These are phyloP conservation scores for Suillus variegatus DNA, from an alignment of 768 basidiomycete species.

Conservation along the genomic window DNA sequence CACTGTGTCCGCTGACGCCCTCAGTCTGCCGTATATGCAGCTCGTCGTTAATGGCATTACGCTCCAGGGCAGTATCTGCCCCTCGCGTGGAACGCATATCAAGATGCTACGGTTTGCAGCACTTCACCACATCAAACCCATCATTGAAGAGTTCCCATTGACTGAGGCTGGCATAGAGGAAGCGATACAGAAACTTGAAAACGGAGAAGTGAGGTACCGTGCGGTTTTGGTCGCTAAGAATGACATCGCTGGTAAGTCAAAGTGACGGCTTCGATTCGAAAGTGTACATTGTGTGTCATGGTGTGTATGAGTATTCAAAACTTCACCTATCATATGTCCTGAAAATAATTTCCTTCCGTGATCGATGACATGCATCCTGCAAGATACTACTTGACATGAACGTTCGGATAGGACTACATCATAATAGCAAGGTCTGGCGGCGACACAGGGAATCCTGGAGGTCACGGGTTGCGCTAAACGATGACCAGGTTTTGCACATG, in stretches of 20 bases:
- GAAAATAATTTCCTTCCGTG: neutral
- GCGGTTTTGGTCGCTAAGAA: constrained; percentile 27
- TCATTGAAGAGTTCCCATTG: constrained; percentile 35
- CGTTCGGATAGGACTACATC: neutral
- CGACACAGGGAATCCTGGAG: no score
- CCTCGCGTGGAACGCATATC: constrained; percentile 28
- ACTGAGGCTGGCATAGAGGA: constrained; percentile 29
- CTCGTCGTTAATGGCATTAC: constrained; percentile 20
- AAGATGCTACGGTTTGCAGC: constrained; percentile 39
- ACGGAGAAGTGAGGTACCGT: constrained; percentile 33
- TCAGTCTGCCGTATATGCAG: constrained; percentile 24
- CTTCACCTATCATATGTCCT: neutral
- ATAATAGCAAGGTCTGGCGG: no score
- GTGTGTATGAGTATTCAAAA: neutral
- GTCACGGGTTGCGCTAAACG: no score
- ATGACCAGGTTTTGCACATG: neutral
- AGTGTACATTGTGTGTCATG: neutral
- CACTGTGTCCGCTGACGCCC: constrained; percentile 22
- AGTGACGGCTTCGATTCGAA: neutral
- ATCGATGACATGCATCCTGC: neutral
- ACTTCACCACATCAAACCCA: constrained; percentile 26
- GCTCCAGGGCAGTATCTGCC: constrained; percentile 25
- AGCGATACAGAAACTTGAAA: constrained; percentile 25
- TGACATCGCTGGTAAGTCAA: neutral
- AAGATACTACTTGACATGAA: neutral